Conservation (phyloP, 148 eudicot genomes). For the Rhododendron kiyosumense region DNA sequence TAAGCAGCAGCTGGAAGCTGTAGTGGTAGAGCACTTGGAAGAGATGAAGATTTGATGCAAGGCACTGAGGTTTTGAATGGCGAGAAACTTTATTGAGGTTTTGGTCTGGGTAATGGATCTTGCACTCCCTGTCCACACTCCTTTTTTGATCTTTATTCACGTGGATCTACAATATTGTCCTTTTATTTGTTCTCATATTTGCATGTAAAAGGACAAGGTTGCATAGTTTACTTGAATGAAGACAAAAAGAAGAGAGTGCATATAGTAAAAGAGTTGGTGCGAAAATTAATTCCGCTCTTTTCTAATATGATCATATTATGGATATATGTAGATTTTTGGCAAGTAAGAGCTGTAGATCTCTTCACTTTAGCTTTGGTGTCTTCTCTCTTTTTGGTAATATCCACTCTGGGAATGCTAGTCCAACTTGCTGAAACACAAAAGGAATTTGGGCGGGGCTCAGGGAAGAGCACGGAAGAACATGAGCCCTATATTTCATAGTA, state of each 20-base stretch:
- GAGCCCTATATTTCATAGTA: not conserved
- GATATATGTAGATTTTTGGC: not conserved
- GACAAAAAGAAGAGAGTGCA: not conserved
- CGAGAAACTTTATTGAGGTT: constrained; percentile 4
- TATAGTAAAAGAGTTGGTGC: not conserved
- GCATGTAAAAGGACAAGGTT: not conserved
- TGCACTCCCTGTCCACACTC: not conserved
- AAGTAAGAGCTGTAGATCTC: not conserved
- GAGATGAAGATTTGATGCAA: constrained; percentile 31
- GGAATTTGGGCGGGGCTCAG: not conserved
- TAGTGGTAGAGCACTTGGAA: constrained; percentile 15
- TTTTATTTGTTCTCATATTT: not conserved
- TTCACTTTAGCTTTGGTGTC: not conserved
- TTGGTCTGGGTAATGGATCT: not conserved
- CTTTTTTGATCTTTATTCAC: not conserved
- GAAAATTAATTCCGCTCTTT: not conserved
- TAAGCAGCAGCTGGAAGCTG: constrained; percentile 9
- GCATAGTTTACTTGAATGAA: not conserved
- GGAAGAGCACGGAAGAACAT: not conserved
- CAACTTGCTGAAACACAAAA: not conserved
- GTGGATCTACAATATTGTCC: not conserved
- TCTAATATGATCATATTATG: not conserved
- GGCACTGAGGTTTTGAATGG: not conserved
- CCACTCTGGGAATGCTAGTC: not conserved
- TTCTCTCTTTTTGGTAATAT: not conserved